Evolutionary conservation across 106 monocot genomes (phyloP), one percentile per base, ranked within the genome.

Genomic region (Dioscorea dumetorum): DNA sequence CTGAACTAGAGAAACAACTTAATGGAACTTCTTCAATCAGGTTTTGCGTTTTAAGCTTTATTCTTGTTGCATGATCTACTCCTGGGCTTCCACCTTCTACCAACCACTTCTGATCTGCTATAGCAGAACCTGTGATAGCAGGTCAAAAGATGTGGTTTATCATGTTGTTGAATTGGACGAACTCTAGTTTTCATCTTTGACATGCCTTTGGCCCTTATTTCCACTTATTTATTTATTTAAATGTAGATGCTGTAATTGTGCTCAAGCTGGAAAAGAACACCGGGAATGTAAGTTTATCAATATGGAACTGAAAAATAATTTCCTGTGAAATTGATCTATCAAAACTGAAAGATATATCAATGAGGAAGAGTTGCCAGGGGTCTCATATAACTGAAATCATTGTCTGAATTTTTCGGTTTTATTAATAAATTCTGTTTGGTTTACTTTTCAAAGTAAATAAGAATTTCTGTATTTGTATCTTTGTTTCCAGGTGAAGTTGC

Each of bases 1-100:
- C 12, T 69, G 80, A 83, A 67, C 58, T 83, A 49, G 83, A 87
- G 58, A 80, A 71, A 22, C 80, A 63, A 19, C 58, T 80, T 48
- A 67, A 60, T 65, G 83, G 72, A 68, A 67, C 74, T 50, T 63
- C 74, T 9, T 22, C 15, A 49, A 57, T 56, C 57, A 79, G 87
- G 87, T 87, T 56, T 32, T 65, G 32, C 18, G 20, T 22, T 19
- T 13, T n/a, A 52, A 57, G 0, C 41, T 41, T 41, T 10, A 6
- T 41, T 41, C 41, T 41, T 41, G 6, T 41, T 41, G 41, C 3
- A 41, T 41, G 41, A 41, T 41, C 6, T 41, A 41, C 10, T 34
- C 41, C 50, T 12, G 12, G 59, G 22, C 51, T 57, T 18, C 19
- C 60, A 54, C 28, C 49, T 57, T 5, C 28, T 18, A 59, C 59